Evolutionary conservation across 2,329 filamentous ascomycete species (phyloP), one percentile per base, ranked within the genome.

Genomic region (Phaeomoniella chlamydospora): DNA sequence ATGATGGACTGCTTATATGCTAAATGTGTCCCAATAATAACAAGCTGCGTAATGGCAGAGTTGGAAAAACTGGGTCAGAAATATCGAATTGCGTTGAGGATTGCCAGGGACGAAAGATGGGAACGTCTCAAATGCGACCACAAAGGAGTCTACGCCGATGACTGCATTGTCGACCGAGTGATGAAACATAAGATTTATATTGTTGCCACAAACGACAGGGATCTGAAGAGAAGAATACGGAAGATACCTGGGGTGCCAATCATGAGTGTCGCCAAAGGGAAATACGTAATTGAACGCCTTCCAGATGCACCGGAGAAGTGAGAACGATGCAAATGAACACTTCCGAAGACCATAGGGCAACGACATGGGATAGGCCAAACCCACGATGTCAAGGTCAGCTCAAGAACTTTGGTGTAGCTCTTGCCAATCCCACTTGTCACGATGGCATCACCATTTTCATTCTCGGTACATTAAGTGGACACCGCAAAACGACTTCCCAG

Each of bases 1-100:
- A 83, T 94, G 66, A 94, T 94, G 84, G 86, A 94, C 56, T 81
- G 83, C 37, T 70, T 98, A 3, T 93, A 87, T 55, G 88, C 88
- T 13, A 92, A 92, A 50, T 90, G 83, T 55, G 84, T 77, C 15
- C 85, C 86, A 13, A 80, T 90, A 44, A 86, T 96, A 45, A 94
- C 86, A 2, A 72, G 74, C 45, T 87, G 81, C 62, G 77, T 78
- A 46, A 78, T 87, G 71, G 79, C 77, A 37, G 86, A 94, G 57
- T 60, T 94, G 44, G 86, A 94, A 54, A 93, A 93, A 55, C 68
- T 94, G 6, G 87, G 88, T 0, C 74, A 75, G 3, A 90, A 90
- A 54, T 98, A 94, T 62, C 67, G 87, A 5, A 75, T 96, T 37
- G 87, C 88, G 1, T 59, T 93, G 38, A 68, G 80, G 11, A 86